These are phyloP conservation scores for Trichoderma erinaceum DNA, from an alignment of 495 filamentous ascomycete genomes.

Conservation along the genomic window DNA sequence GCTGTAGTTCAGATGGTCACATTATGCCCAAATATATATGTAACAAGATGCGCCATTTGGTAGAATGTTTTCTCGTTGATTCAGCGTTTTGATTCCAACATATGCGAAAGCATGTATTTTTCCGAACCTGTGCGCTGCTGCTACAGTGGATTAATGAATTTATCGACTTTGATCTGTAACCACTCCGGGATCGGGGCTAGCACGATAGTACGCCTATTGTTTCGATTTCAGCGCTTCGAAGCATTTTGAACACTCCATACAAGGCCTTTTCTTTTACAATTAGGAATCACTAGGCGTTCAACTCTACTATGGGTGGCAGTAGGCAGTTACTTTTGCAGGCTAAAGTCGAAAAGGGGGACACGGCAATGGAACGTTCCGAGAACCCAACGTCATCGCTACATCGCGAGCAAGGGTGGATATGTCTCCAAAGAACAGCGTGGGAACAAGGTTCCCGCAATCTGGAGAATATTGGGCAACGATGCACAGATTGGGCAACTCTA, in stretches of 20 bases:
- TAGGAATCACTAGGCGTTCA: neutral
- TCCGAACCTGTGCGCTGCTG: neutral
- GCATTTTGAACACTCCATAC: neutral
- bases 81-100: too few species aligned
- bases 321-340: neutral
- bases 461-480: neutral
- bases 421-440: neutral
- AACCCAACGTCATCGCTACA: slow-evolving; percentile 5
- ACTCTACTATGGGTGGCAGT: too few species aligned
- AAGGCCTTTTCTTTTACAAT: neutral
- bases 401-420: neutral
- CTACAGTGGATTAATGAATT: neutral
- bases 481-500: neutral
- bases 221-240: neutral
- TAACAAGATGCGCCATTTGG: too few species aligned
- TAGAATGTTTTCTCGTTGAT: too few species aligned
- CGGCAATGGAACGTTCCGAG: neutral
- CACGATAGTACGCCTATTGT: neutral
- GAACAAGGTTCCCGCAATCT: neutral
- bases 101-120: too few species aligned
- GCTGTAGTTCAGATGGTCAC: neutral
- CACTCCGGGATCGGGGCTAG: neutral
- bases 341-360: neutral
- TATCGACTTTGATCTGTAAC: neutral
- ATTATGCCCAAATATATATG: neutral